These are phyloP conservation scores for Scheffersomyces stipitis DNA, from an alignment of 805 yeast species.

Conservation along the genomic window DNA sequence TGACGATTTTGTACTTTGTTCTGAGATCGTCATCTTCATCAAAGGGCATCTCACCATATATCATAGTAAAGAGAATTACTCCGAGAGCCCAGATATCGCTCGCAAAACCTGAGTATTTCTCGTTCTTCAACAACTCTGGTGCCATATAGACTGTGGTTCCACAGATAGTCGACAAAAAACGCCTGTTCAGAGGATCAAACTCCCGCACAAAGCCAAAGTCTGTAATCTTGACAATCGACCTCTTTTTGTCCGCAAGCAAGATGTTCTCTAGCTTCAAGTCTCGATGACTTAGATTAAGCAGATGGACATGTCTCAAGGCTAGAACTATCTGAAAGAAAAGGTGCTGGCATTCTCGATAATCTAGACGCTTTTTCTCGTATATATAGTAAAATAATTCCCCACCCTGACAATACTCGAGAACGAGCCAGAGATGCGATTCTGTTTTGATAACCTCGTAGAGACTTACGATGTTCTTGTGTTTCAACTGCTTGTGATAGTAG, in stretches of 20 bases:
- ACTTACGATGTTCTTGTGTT: conserved; percentile 79
- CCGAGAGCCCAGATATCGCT: conserved; percentile 94
- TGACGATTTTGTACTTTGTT: conserved; percentile 59
- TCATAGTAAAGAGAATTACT: conserved; percentile 78
- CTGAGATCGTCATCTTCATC: conserved; percentile 74
- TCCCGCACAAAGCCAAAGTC: conserved; percentile 96
- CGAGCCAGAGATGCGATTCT: conserved; percentile 81
- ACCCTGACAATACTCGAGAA: conserved; percentile 84
- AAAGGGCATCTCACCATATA: conserved; percentile 89
- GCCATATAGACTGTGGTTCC: conserved; percentile 98
- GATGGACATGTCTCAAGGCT: conserved; percentile 72
- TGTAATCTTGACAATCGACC: conserved; percentile 67
- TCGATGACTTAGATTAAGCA: conserved; percentile 75
- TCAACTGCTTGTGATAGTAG: conserved; percentile 80
- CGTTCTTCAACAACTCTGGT: conserved; percentile 75
- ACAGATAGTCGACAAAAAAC: conserved; percentile 75
- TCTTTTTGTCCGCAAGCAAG: conserved; percentile 51
- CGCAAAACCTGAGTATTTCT: conserved; percentile 74
- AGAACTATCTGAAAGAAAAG: conserved; percentile 66
- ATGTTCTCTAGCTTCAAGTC: conserved; percentile 84
- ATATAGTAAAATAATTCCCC: conserved; percentile 72
- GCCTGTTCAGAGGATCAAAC: conserved; percentile 42
- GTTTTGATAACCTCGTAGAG: conserved; percentile 84
- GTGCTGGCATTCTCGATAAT: conserved; percentile 48
- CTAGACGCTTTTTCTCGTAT: conserved; percentile 50